Evolutionary conservation across 2,329 filamentous ascomycete genomes (phyloP).

Genomic region (Rosellinia necatrix): DNA sequence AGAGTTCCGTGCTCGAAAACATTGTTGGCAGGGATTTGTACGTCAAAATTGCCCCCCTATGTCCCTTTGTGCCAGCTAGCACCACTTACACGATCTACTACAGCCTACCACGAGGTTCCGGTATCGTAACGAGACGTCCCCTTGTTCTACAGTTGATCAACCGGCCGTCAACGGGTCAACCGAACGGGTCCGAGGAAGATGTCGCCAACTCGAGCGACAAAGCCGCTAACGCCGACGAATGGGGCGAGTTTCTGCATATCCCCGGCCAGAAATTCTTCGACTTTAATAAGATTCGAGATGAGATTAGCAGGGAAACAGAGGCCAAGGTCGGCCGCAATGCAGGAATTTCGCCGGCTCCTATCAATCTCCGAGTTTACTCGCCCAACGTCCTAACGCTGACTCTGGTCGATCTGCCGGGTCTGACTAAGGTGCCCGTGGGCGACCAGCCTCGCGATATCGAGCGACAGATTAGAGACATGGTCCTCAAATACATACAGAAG

Average conservation of each 20-base stretch:
- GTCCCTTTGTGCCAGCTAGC: neutral
- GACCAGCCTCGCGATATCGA: constrained; percentile 97
- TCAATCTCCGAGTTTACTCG: constrained; percentile 98
- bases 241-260: constrained; percentile 98
- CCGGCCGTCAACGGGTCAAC: constrained; percentile 65
- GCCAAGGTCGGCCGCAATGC: constrained; percentile 95
- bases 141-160: constrained; percentile 99
- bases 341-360: constrained; percentile 93
- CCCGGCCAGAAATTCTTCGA: constrained; percentile 97
- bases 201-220: constrained; percentile 73
- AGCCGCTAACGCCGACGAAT: constrained; percentile 91
- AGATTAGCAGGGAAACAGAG: constrained; percentile 96
- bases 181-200: constrained; percentile 75
- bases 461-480: constrained; percentile 96
- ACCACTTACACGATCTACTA: constrained; percentile 7
- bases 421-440: constrained; percentile 95
- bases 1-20: constrained; percentile 98
- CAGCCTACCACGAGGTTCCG: constrained; percentile 93
- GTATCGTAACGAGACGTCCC: constrained; percentile 94
- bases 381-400: constrained; percentile 97
- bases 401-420: constrained; percentile 90
- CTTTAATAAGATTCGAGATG: constrained; percentile 97
- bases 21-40: constrained; percentile 99
- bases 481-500: constrained; percentile 97
- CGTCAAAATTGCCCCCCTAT: constrained; percentile 48